phyloP scores from a whole-genome alignment of 768 basidiomycete species.

The Leccinum obscurum region DNA sequence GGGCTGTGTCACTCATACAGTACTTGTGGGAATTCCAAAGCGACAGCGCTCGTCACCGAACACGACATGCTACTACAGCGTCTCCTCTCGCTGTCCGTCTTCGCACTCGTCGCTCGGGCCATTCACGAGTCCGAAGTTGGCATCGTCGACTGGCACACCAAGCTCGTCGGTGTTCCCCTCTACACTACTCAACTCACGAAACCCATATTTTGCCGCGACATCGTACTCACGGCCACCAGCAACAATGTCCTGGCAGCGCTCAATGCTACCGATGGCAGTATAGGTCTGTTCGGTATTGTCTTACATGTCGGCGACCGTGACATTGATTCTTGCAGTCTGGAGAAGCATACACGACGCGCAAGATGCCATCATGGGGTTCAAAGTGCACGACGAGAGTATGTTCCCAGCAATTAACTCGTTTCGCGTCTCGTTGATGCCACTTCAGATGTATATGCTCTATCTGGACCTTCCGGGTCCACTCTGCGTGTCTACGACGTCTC shows the following conservation, averaged over 20 bases:
- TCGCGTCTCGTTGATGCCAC: not conserved
- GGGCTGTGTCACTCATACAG: not conserved
- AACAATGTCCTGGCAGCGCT: slow-evolving; percentile 81
- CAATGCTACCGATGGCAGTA: slow-evolving; percentile 61
- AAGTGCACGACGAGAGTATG: slow-evolving; percentile 58
- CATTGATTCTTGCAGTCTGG: slow-evolving; percentile 56
- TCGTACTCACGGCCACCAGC: slow-evolving; percentile 65
- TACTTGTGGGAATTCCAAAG: slow-evolving; percentile 18
- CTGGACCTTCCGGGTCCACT: slow-evolving; percentile 70
- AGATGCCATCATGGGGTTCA: slow-evolving; percentile 68
- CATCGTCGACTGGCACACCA: slow-evolving; percentile 85
- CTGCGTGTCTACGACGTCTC: slow-evolving; percentile 65
- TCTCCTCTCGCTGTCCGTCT: slow-evolving; percentile 17
- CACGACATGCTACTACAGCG: slow-evolving; percentile 13
- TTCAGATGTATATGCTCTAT: slow-evolving; percentile 68
- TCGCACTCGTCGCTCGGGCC: slow-evolving; percentile 39
- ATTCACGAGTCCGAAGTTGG: slow-evolving; percentile 51
- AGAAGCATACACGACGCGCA: slow-evolving; percentile 70
- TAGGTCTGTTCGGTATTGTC: slow-evolving; percentile 49
- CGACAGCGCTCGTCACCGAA: not conserved
- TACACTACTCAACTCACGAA: slow-evolving; percentile 48
- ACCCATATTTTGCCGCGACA: slow-evolving; percentile 59
- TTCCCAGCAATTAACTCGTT: slow-evolving; percentile 4
- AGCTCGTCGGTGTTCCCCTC: slow-evolving; percentile 72
- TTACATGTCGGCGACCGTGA: slow-evolving; percentile 6